A percentile compares a stretch with the other conserved stretches of the same genome.
These are phyloP conservation scores for Aspergillus sp. DNA, from an alignment of 2,329 filamentous ascomycete genomes.

Conservation along the genomic window DNA sequence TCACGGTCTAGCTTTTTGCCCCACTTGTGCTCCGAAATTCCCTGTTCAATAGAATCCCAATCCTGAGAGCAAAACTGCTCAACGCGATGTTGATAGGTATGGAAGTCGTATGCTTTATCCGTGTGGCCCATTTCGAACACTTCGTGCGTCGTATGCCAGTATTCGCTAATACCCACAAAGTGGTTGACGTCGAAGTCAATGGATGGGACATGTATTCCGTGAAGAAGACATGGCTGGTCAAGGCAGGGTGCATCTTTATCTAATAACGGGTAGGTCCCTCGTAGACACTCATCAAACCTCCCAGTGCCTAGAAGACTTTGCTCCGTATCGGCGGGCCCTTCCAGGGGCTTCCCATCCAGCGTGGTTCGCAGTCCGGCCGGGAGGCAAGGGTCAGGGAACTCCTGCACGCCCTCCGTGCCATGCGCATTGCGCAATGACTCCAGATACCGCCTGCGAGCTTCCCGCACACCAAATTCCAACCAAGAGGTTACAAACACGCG, in stretches of 20 bases:
- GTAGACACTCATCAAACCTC: slow-evolving; percentile 79
- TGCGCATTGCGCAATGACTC: slow-evolving; percentile 69
- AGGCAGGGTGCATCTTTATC: slow-evolving; percentile 84
- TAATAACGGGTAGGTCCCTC: slow-evolving; percentile 77
- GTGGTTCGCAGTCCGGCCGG: slow-evolving; percentile 74
- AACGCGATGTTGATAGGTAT: slow-evolving; percentile 83
- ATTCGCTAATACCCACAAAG: slow-evolving; percentile 96
- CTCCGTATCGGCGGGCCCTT: slow-evolving; percentile 42
- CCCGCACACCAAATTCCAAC: slow-evolving; percentile 95
- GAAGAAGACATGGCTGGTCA: slow-evolving; percentile 81
- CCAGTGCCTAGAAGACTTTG: slow-evolving; percentile 76
- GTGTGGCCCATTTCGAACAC: slow-evolving; percentile 79
- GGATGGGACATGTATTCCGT: slow-evolving; percentile 87
- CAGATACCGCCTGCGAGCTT: slow-evolving; percentile 85
- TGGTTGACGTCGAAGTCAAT: slow-evolving; percentile 98
- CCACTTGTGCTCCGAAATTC: slow-evolving; percentile 65
- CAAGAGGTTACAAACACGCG: slow-evolving; percentile 93
- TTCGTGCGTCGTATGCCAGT: slow-evolving; percentile 97
- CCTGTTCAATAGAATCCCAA: slow-evolving; percentile 73
- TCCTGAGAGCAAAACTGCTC: slow-evolving; percentile 79
- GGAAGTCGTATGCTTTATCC: slow-evolving; percentile 81
- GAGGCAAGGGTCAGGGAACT: slow-evolving; percentile 88
- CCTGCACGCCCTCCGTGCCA: slow-evolving; percentile 56
- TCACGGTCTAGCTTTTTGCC: slow-evolving; percentile 72
- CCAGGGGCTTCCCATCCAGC: slow-evolving; percentile 64